These are phyloP conservation scores for Neurospora sp. DNA, from an alignment of 495 filamentous ascomycete genomes.

Conservation along the genomic window DNA sequence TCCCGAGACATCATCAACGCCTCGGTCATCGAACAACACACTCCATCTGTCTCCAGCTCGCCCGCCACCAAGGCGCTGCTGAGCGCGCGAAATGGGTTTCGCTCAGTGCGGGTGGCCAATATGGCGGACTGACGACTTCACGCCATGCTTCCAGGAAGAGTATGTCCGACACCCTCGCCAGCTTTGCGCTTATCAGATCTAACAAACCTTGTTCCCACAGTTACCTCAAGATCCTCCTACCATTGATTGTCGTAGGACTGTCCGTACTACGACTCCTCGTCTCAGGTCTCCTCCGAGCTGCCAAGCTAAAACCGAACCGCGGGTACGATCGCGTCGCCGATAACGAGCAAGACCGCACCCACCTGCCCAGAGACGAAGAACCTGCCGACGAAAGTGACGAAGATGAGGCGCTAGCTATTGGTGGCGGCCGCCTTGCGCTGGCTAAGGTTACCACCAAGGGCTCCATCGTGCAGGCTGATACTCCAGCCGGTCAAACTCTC, in stretches of 20 bases:
- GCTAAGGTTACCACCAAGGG: slow-evolving; percentile 52
- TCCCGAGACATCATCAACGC: not conserved
- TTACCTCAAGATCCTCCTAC: slow-evolving; percentile 75
- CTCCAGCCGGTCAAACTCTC: slow-evolving; percentile 60
- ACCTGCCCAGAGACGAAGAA: slow-evolving; percentile 35
- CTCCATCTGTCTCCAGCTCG: not conserved
- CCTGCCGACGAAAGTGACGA: slow-evolving; percentile 48
- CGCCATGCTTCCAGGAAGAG: slow-evolving; percentile 80
- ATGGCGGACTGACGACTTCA: slow-evolving; percentile 86
- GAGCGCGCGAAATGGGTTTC: slow-evolving; percentile 37
- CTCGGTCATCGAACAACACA: not conserved
- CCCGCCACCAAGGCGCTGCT: slow-evolving; percentile 10
- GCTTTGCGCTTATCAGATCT: not conserved
- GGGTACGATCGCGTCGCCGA: slow-evolving; percentile 42
- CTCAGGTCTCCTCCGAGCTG: slow-evolving; percentile 40
- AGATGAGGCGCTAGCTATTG: slow-evolving; percentile 47
- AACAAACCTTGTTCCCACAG: slow-evolving; percentile 36
- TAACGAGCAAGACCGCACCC: slow-evolving; percentile 33
- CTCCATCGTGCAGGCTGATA: slow-evolving; percentile 64
- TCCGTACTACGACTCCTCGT: slow-evolving; percentile 59
- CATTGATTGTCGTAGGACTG: slow-evolving; percentile 55
- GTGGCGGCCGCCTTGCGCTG: slow-evolving; percentile 42
- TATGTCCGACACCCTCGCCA: slow-evolving; percentile 34
- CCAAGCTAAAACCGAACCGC: slow-evolving; percentile 33
- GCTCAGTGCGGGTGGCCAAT: slow-evolving; percentile 68